Base-by-base conservation (phyloP, 2,329 filamentous ascomycete genomes). In the Colletotrichum cordylinicola region DNA sequence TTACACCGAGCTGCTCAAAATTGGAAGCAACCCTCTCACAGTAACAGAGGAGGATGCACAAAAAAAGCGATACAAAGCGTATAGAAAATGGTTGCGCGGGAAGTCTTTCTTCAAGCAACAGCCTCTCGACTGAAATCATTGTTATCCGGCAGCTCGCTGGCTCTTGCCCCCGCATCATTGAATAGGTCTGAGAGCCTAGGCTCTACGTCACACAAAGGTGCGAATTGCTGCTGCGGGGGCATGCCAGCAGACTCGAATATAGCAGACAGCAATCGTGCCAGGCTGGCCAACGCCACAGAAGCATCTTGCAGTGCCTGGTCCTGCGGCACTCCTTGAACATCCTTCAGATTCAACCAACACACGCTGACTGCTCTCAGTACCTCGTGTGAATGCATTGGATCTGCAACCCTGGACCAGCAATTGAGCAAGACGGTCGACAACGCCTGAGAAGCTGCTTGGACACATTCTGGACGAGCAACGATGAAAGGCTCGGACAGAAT, bases 51-150 rank as follows among this genome's bases (percentile, higher is more conserved):
- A 98, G 81, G 97, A 98, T 83, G 90, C 93, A 61, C 90, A 91
- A 55, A 98, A 98, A 90, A 98, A 98, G 89, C 90, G 97, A 79
- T 99, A 99, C 85, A 98, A 98, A 86, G 95, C 96, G 12, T 99
- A 99, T 85, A 88, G 93, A 81, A 98, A 98, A 85, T 99, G 97
- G 96, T 88, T 99, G 82, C 91, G 93, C 77, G 96, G 96, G 21
- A 98, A 98, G 87, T 98, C 95, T 80, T 90, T 98, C 81, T 98
- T 98, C 84, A 98, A 98, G 86, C 96, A 98, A 88, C 92, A 93
- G 84, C 92, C 93, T 61, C 88, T 91, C 68, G 90, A 91, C 77
- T 91, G 86, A 85, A 21, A 7, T 39, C 21, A 35, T 13, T n/a
- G 16, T 52, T n/a, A 8, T 39, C 6, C 24, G 37, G 37, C 16